Evolutionary conservation across 306 rosid species (phyloP).

Genomic region (Medicago ruthenica): DNA sequence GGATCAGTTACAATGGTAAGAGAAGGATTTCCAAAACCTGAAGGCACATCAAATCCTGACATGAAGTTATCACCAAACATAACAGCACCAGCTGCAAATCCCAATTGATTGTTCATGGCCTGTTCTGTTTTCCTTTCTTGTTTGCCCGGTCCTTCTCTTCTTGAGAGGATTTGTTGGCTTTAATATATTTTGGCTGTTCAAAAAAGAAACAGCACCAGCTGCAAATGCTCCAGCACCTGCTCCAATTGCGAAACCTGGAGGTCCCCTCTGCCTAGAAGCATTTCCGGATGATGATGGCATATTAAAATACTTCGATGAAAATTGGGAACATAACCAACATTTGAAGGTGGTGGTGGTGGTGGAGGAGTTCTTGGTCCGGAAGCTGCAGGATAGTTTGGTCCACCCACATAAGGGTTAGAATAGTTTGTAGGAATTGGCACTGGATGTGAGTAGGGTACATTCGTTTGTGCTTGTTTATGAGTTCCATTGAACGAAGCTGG

Average conservation of each 20-base stretch:
- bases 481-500: constrained; percentile 39
- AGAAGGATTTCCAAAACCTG: constrained; percentile 59
- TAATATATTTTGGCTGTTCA: no score
- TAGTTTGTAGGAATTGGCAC: constrained; percentile 56
- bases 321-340: constrained; percentile 60
- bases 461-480: constrained; percentile 47
- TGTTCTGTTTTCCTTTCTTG: no score
- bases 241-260: constrained; percentile 64
- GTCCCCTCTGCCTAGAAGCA: constrained; percentile 53
- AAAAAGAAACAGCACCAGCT: constrained; percentile 82
- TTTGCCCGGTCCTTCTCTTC: no score
- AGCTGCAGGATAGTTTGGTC: constrained; percentile 40
- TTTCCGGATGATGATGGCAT: constrained; percentile 54
- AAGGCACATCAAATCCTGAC: constrained; percentile 68
- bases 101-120: no score
- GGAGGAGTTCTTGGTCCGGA: constrained; percentile 50
- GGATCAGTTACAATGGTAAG: constrained; percentile 61
- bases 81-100: constrained; percentile 84
- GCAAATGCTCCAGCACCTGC: constrained; percentile 70
- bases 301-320: constrained; percentile 52
- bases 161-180: no score
- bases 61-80: constrained; percentile 78
- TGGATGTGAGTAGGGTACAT: constrained; percentile 49
- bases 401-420: constrained; percentile 51
- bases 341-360: constrained; percentile 54